A percentile compares a stretch with the other conserved stretches of the same genome.
phyloP scores from a whole-genome alignment of 2,329 filamentous ascomycete species.

The Rosellinia necatrix region DNA sequence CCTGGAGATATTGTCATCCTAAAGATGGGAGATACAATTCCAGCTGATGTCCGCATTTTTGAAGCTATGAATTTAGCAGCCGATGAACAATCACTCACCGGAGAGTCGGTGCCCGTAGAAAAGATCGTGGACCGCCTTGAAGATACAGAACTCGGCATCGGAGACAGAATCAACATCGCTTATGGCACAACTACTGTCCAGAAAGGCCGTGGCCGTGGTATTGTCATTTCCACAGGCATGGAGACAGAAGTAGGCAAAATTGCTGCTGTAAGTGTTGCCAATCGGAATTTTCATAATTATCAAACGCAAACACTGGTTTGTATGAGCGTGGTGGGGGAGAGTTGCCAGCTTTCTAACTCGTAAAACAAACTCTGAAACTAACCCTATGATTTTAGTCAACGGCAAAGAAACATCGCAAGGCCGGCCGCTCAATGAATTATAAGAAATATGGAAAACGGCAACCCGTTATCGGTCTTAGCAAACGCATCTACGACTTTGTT shows the following conservation, averaged over 20 bases:
- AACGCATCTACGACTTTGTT: conserved; percentile 53
- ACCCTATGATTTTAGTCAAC: conserved; percentile 43
- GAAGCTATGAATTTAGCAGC: conserved; percentile 79
- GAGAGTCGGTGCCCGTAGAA: conserved; percentile 74
- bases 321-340: neutral
- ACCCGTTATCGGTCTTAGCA: conserved; percentile 52
- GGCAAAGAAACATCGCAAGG: conserved; percentile 58
- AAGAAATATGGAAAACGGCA: conserved; percentile 58
- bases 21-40: conserved; percentile 75
- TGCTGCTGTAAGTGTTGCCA: conserved; percentile 51
- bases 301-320: neutral
- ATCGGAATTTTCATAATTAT: neutral
- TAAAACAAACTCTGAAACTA: neutral
- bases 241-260: conserved; percentile 72
- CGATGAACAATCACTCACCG: conserved; percentile 78
- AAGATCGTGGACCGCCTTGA: conserved; percentile 63
- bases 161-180: conserved; percentile 74
- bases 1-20: conserved; percentile 72
- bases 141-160: conserved; percentile 64
- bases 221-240: conserved; percentile 76
- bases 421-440: conserved; percentile 57
- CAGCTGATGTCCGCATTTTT: conserved; percentile 71
- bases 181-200: conserved; percentile 76
- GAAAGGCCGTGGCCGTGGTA: conserved; percentile 73
- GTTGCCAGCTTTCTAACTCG: neutral